Evolutionary conservation across 2,329 filamentous ascomycete genomes (phyloP), one percentile per base, ranked within the genome.

Genomic region (Nothophoma quercina): DNA sequence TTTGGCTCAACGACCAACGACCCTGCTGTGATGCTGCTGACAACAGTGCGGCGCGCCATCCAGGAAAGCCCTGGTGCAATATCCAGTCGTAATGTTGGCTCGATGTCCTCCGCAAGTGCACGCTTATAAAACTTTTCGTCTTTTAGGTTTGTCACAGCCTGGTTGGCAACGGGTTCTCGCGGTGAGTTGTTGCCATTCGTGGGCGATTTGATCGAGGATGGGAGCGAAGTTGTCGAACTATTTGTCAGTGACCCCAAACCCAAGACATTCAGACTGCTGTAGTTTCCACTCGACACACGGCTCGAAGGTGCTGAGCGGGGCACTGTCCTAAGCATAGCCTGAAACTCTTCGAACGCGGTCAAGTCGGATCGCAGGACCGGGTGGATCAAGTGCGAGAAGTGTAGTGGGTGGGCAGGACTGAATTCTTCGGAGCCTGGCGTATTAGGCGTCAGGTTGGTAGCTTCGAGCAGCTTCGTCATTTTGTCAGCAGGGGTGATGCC

Each of bases 91-190:
- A 99, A 79, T 0, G 95, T 96, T 0, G 95, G 95, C 70, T 99
- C 95, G 50, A 99, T 91, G 68, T 99, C 95, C 73, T 99, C 95
- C 16, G 85, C 83, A 21, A 98, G 76, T 5, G 87, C 88, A 38
- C 95, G 87, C 78, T 98, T 98, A 78, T 93, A 99, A 70, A 98
- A 99, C 60, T 89, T 91, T 22, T 89, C 91, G 50, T 98, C 95
- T 69, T 95, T 96, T 32, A 99, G 78, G 4, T 87, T 86, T 3
- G 84, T 86, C 26, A 84, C 67, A 1, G 55, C 55, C 16, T 56
- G 48, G 16, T 56, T 55, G 21, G 54, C 48, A n/a, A 60, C 48
- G 16, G 65, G 62, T 21, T 74, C 73, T 29, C 67, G 72, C n/a
- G 65, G 72, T 46, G 59, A 77, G 28, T 65, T 64, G 49, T 75